phyloP scores from a whole-genome alignment of 768 basidiomycete genomes.

The Cyclocybe cylindracea region DNA sequence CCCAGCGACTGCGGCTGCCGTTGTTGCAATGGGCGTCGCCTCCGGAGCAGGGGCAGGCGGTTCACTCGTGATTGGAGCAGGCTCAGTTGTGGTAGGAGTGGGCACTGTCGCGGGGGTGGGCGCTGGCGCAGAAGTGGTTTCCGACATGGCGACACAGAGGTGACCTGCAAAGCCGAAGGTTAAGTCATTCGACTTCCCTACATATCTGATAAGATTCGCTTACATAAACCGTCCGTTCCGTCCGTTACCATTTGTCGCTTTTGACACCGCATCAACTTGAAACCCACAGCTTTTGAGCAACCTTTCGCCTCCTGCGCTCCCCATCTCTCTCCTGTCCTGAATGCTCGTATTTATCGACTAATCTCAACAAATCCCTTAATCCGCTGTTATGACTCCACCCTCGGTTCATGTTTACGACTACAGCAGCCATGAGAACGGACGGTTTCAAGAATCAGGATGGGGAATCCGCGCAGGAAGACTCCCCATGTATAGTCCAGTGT shows the following conservation, averaged over 20 bases:
- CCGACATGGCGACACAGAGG: conserved; percentile 3
- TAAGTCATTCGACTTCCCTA: not conserved
- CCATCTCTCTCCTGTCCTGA: conserved; percentile 7
- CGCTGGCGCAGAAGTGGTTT: conserved; percentile 4
- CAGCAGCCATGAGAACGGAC: conserved; percentile 20
- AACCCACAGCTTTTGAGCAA: conserved; percentile 2
- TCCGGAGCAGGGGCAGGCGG: not conserved
- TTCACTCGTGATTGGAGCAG: not conserved
- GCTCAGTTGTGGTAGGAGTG: conserved; percentile 5
- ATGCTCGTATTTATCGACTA: conserved; percentile 22
- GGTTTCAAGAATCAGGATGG: conserved; percentile 26
- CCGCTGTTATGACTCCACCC: conserved; percentile 24
- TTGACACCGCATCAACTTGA: conserved; percentile 10
- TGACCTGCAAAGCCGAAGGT: not conserved
- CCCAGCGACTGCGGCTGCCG: conserved; percentile 9
- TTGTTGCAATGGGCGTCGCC: conserved; percentile 14
- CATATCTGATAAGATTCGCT: conserved; percentile 26
- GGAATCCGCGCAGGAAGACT: conserved; percentile 29
- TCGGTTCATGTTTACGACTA: conserved; percentile 25
- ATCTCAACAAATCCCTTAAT: not conserved
- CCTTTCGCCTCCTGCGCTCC: conserved; percentile 1
- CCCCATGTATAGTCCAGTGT: conserved; percentile 29
- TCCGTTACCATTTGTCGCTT: conserved; percentile 1
- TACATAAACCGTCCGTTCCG: conserved; percentile 9
- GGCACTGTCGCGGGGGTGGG: conserved; percentile 5